phyloP scores from a whole-genome alignment of 2,329 filamentous ascomycete species.

The Neonectria magnoliae region DNA sequence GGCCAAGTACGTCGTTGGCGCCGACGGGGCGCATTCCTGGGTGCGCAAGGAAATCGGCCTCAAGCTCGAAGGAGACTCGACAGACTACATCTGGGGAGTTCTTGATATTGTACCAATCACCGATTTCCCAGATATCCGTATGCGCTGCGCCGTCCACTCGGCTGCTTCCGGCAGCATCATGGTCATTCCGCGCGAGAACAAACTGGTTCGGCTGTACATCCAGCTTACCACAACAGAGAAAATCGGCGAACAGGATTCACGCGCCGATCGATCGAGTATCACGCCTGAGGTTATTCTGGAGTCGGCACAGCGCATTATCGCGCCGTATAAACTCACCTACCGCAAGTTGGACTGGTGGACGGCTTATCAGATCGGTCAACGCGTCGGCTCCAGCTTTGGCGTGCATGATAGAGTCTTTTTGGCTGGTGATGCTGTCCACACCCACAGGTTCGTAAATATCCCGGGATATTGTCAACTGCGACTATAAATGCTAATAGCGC shows the following conservation, averaged over 20 bases:
- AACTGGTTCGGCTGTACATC: conserved; percentile 40
- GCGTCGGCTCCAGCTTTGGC: conserved; percentile 44
- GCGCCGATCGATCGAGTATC: conserved; percentile 20
- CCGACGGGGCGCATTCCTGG: conserved; percentile 41
- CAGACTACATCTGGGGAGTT: conserved; percentile 43
- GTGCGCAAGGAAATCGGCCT: conserved; percentile 39
- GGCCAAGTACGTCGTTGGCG: conserved; percentile 33
- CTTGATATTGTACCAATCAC: conserved; percentile 41
- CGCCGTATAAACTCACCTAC: conserved; percentile 61
- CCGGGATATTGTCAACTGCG: neutral
- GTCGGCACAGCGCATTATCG: conserved; percentile 62
- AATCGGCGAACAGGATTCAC: conserved; percentile 20
- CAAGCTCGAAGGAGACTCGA: conserved; percentile 41
- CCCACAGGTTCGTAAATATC: conserved; percentile 46
- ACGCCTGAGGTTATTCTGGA: conserved; percentile 57
- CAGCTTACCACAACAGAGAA: conserved; percentile 22
- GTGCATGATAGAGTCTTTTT: conserved; percentile 65
- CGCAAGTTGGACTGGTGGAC: conserved; percentile 39
- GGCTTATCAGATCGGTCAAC: conserved; percentile 70
- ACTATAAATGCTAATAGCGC: conserved; percentile 55
- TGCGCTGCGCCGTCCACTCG: conserved; percentile 43
- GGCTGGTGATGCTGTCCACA: conserved; percentile 72
- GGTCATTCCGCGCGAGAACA: conserved; percentile 42
- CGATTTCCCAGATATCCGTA: conserved; percentile 43
- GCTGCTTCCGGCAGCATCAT: conserved; percentile 36